phyloP scores from a whole-genome alignment of 1,139 yeast genomes.

The Debaryomyces sp. region DNA sequence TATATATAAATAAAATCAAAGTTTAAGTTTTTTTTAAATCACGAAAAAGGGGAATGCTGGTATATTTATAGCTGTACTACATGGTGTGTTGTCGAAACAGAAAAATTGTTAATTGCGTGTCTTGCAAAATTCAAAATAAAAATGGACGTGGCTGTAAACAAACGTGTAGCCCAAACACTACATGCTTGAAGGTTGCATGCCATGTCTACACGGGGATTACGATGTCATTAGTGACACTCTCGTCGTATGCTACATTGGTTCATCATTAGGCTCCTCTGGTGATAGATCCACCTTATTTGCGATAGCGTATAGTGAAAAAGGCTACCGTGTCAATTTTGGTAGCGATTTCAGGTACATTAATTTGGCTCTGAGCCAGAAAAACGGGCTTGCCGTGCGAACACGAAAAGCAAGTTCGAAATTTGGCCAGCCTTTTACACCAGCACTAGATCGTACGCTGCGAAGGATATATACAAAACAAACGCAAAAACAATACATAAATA shows the following conservation, averaged over 20 bases:
- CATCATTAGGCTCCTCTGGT: background rate
- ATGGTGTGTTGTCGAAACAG: constrained; percentile 5
- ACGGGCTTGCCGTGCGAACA: background rate
- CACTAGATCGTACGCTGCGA: background rate
- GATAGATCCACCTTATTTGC: background rate
- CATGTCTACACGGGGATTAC: background rate
- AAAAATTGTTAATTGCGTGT: constrained; percentile 7
- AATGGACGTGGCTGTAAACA: constrained; percentile 8
- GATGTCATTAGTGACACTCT: background rate
- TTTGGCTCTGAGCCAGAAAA: background rate
- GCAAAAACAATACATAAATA: background rate
- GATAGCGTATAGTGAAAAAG: background rate
- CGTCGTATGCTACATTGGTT: background rate
- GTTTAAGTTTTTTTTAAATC: background rate
- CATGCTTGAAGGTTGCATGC: background rate
- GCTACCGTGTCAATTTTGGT: background rate
- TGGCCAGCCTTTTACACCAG: background rate
- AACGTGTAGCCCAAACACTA: constrained; percentile 2
- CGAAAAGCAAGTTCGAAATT: background rate
- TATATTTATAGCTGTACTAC: constrained; percentile 4
- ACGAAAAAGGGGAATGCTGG: constrained; percentile 6
- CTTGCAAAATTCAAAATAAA: constrained; percentile 3
- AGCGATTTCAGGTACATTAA: background rate
- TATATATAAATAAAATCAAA: constrained; percentile 6
- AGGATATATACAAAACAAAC: background rate